Evolutionary conservation across 2,329 filamentous ascomycete genomes (phyloP).

Genomic region (Cladophialophora chaetospira): DNA sequence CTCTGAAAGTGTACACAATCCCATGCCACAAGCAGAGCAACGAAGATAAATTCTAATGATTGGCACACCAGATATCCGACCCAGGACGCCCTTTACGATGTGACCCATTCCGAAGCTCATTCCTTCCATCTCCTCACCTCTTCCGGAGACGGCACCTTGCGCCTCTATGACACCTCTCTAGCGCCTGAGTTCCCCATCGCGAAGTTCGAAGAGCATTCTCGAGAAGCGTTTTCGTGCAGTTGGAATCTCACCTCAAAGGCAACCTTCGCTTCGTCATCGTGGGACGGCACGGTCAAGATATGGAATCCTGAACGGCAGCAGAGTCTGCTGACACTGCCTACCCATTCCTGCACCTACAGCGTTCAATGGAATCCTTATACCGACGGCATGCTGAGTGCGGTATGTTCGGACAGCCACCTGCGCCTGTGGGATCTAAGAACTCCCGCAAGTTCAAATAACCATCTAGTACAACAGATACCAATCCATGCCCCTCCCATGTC

Average conservation of each 20-base stretch:
- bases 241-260: slow-evolving; percentile 94
- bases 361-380: slow-evolving; percentile 88
- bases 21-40: slow-evolving; percentile 1
- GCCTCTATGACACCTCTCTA: slow-evolving; percentile 84
- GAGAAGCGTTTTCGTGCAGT: slow-evolving; percentile 87
- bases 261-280: slow-evolving; percentile 85
- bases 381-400: slow-evolving; percentile 80
- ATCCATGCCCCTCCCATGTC: slow-evolving; percentile 64
- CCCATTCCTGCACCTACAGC: slow-evolving; percentile 92
- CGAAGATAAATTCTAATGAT: not conserved
- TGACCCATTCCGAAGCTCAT: slow-evolving; percentile 93
- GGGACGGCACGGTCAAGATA: slow-evolving; percentile 95
- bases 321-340: slow-evolving; percentile 81
- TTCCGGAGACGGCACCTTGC: slow-evolving; percentile 90
- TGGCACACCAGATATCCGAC: slow-evolving; percentile 77
- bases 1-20: slow-evolving; percentile 71
- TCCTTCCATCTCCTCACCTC: slow-evolving; percentile 90
- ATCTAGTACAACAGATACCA: slow-evolving; percentile 78
- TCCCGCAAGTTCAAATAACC: slow-evolving; percentile 81
- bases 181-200: slow-evolving; percentile 78
- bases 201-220: slow-evolving; percentile 89
- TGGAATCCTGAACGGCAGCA: slow-evolving; percentile 78
- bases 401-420: slow-evolving; percentile 84
- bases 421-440: slow-evolving; percentile 90
- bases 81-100: slow-evolving; percentile 93